A percentile compares a stretch with the other conserved stretches of the same genome.
These are phyloP conservation scores for Asterella californica DNA, from an alignment of 225 moss, liverwort and hornwort genomes.

Conservation along the genomic window DNA sequence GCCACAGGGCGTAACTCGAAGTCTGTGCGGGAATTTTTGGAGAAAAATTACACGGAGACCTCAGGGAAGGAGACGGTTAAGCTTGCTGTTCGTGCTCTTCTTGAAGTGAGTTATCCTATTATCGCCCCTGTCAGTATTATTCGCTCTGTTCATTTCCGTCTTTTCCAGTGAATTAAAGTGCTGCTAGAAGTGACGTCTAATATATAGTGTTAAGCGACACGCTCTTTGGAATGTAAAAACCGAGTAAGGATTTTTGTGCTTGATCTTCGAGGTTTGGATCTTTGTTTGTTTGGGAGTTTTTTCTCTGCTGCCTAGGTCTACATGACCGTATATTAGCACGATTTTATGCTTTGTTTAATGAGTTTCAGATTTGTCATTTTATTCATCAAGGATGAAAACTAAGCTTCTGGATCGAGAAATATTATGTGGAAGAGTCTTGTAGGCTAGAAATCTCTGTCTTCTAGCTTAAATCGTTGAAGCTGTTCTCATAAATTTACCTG, in stretches of 20 bases:
- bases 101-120: conserved; percentile 59
- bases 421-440: too few relatives aligned
- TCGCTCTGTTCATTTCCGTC: background rate
- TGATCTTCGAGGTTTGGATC: background rate
- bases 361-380: too few relatives aligned
- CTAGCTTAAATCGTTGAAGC: too few relatives aligned
- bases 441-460: too few relatives aligned
- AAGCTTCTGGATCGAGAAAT: too few relatives aligned
- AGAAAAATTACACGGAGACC: conserved; percentile 93
- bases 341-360: too few relatives aligned
- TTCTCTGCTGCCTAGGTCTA: background rate
- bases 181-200: background rate
- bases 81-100: conserved; percentile 88
- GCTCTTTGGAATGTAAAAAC: background rate
- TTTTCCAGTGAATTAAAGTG: background rate
- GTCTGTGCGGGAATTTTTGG: conserved; percentile 86
- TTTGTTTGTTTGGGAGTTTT: background rate
- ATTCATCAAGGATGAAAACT: too few relatives aligned
- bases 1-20: conserved; percentile 89
- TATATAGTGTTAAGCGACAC: background rate
- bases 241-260: background rate
- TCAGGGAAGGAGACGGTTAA: conserved; percentile 91
- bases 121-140: background rate
- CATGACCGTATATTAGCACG: background rate
- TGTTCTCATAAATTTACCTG: too few relatives aligned